Evolutionary conservation across 345 rosid genomes (phyloP), one percentile per base, ranked within the genome.

Genomic region (Populus simonii): DNA sequence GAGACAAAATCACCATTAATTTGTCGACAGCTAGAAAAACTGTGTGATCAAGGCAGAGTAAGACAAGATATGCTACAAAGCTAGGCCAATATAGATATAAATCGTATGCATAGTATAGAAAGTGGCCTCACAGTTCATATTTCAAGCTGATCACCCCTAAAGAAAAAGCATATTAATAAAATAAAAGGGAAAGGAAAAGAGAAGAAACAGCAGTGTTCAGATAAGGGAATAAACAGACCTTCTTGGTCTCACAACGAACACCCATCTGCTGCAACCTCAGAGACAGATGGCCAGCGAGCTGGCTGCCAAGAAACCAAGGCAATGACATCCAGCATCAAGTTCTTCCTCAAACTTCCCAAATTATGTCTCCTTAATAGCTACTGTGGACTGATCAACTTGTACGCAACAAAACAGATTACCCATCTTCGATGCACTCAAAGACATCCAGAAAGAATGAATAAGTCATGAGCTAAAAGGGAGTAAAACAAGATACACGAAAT

Each of bases 271-370:
- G 87, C 78, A 86, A 71, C 68, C 89, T 79, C 61, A 86, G 81
- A 11, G 87, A 77, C 57, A 86, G 84, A 62, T 82, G 78, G n/a
- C 87, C 87, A 0, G 84, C 84, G 15, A 86, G 59, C 79, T 70
- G 85, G 41, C 82, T 82, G 51, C 89, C 89, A 31, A 84, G 73
- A 59, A 75, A 20, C 89, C 89, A 86, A 57, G 75, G 76, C 72
- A 86, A 67, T 86, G 89, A 61, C 89, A 84, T 65, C 89, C 89
- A 0, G 89, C 87, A 66, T 84, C 77, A 72, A 86, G 87, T n/a
- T 80, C 76, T 1, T 82, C 85, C 10, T 84, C 81, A 7, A 81
- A 86, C 80, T 75, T 86, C 13, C 89, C 89, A 45, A 86, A 86
- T 41, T 66, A 29, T 29, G 31, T 77, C 75, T 86, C 85, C 82